These are phyloP conservation scores for Euphorbia corollata DNA, from an alignment of 441 rosid species.

Conservation along the genomic window DNA sequence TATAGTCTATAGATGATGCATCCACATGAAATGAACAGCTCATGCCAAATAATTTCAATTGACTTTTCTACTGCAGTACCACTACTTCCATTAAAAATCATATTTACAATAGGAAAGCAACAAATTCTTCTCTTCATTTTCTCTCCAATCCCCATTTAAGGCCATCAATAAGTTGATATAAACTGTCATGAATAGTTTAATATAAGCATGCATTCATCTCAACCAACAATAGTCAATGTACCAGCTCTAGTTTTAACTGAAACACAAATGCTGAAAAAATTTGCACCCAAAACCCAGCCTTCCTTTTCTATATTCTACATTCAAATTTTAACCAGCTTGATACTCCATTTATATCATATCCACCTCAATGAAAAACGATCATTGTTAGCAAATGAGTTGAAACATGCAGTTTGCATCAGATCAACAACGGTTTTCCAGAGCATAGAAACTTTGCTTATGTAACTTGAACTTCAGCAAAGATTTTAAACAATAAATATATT, in stretches of 20 bases:
- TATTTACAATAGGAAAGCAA: not conserved
- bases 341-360: too few relatives aligned
- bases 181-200: not conserved
- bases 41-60: too few relatives aligned
- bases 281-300: not conserved
- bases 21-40: too few relatives aligned
- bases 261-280: not conserved
- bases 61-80: not conserved
- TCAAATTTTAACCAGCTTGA: too few relatives aligned
- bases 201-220: not conserved
- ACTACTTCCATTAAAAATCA: not conserved
- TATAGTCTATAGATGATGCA: too few relatives aligned
- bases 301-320: too few relatives aligned
- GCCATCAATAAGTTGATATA: not conserved
- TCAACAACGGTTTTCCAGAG: not conserved
- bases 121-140: not conserved
- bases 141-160: not conserved
- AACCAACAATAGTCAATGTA: not conserved
- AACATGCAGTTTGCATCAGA: not conserved
- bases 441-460: too few relatives aligned
- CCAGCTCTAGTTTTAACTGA: not conserved
- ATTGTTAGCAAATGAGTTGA: conserved; percentile 4
- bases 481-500: not conserved
- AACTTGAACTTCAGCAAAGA: not conserved
- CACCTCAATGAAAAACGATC: not conserved